Percentiles rank a stretch among this genome's conserved stretches.
These are phyloP conservation scores for Dictyostelium brefeldianum DNA, from an alignment of 78 protist species.

Conservation along the genomic window DNA sequence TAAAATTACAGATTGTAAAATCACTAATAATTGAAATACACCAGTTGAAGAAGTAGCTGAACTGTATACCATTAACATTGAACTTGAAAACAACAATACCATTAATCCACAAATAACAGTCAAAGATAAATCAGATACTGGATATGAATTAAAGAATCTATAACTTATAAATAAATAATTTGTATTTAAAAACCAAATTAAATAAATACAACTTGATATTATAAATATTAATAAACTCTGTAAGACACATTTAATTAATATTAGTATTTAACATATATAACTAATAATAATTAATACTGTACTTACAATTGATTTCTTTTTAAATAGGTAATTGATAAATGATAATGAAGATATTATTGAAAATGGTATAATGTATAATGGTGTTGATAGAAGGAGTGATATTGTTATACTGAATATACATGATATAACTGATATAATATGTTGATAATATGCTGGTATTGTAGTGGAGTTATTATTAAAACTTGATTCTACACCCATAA, in stretches of 20 bases:
- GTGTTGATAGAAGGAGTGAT: background rate
- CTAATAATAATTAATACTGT: background rate
- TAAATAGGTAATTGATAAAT: constrained; percentile 6
- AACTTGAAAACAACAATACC: background rate
- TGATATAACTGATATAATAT: background rate
- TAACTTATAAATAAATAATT: constrained; percentile 17
- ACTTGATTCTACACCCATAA: constrained; percentile 3
- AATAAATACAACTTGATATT: background rate
- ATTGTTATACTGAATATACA: background rate
- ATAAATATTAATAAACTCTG: constrained; percentile 23
- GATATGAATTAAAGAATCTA: constrained; percentile 3
- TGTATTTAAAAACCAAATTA: constrained; percentile 10
- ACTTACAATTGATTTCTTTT: background rate
- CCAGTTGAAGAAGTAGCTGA: background rate
- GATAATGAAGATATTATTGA: constrained; percentile 23
- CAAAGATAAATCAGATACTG: background rate
- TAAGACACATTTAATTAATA: background rate
- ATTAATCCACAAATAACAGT: background rate
- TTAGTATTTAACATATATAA: too few species aligned
- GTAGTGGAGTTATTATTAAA: background rate
- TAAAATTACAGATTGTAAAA: constrained; percentile 4
- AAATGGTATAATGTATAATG: constrained; percentile 30
- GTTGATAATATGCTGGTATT: constrained; percentile 12
- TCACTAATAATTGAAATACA: background rate
- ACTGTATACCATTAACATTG: background rate